Evolutionary conservation across 1,284 basidiomycete genomes (phyloP), one percentile per base, ranked within the genome.

Genomic region (Filobasidium uniguttulatum): DNA sequence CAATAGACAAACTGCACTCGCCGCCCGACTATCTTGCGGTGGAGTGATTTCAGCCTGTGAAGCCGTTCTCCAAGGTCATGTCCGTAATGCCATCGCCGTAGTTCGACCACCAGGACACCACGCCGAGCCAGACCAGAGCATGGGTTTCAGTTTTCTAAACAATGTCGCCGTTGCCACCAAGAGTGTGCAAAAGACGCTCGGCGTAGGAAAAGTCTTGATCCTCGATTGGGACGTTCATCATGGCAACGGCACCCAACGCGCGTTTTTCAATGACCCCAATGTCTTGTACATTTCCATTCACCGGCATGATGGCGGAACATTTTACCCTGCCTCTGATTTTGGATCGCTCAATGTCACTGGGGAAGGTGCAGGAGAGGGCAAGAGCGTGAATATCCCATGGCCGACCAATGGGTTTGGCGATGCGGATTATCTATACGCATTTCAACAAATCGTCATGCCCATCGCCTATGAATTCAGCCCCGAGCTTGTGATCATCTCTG

Each of bases 91-190:
- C 0, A 85, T 99, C 62, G 94, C 94, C 1, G 88, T 98, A 57
- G 88, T 98, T 30, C 79, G 94, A 22, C 94, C 94, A 9, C 94
- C 94, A 0, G 94, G 94, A 0, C 94, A 99, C 65, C 94, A 99
- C 61, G 93, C 94, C 17, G 94, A 99, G 67, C 94, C 94, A 1
- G 83, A 93, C 57, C 85, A 90, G 64, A 85, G 89, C 61, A 96
- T 96, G 86, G 94, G 94, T 1, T 99, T 99, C 69, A 98, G 94
- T 69, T 91, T 99, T 72, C 96, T 89, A 73, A 99, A 99, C 69
- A 99, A 99, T 60, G 91, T 94, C 19, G 85, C 93, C 1, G 84
- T 99, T 5, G 91, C 91, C 1, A 78, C 86, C 40, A 80, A 77
- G 65, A 90, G 84, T 30, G 77, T 81, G 26, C 85, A 83, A 60